Evolutionary conservation across 441 rosid genomes (phyloP).

Genomic region (Brassica balearica): DNA sequence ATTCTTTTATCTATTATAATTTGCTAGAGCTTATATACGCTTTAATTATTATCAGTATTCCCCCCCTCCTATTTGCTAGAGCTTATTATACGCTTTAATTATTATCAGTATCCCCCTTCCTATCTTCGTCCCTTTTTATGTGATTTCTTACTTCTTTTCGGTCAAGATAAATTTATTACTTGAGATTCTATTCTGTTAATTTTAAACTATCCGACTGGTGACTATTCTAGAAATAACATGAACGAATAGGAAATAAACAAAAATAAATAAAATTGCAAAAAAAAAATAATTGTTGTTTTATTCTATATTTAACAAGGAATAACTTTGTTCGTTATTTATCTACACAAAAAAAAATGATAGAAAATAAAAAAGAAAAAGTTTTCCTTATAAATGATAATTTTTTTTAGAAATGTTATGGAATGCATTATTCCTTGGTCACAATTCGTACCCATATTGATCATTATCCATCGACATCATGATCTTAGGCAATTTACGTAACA

Average conservation of each 20-base stretch:
- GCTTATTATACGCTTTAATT: background rate
- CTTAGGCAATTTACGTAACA: background rate
- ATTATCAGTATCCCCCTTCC: constrained; percentile 7
- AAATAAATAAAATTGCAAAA: too few species aligned
- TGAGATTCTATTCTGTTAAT: background rate
- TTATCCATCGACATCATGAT: constrained; percentile 5
- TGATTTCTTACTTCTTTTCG: constrained; percentile 9
- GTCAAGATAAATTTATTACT: background rate
- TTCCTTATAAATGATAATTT: too few species aligned
- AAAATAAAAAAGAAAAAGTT: too few species aligned
- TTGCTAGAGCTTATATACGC: background rate
- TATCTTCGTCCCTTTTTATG: background rate
- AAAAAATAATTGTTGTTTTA: too few species aligned
- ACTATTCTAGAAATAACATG: too few species aligned
- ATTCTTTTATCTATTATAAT: constrained; percentile 17
- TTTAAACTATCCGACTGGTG: background rate
- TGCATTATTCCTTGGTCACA: too few species aligned
- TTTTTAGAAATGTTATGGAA: too few species aligned
- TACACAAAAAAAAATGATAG: too few species aligned
- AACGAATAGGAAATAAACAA: too few species aligned
- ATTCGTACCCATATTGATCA: background rate
- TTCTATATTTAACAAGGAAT: too few species aligned
- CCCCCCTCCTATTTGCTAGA: background rate
- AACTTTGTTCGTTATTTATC: too few species aligned
- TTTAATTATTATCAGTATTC: constrained; percentile 1